Percentiles rank a stretch among this genome's conserved stretches.
These are phyloP conservation scores for Talaromyces sp. DNA, from an alignment of 2,329 filamentous ascomycete genomes.

Conservation along the genomic window DNA sequence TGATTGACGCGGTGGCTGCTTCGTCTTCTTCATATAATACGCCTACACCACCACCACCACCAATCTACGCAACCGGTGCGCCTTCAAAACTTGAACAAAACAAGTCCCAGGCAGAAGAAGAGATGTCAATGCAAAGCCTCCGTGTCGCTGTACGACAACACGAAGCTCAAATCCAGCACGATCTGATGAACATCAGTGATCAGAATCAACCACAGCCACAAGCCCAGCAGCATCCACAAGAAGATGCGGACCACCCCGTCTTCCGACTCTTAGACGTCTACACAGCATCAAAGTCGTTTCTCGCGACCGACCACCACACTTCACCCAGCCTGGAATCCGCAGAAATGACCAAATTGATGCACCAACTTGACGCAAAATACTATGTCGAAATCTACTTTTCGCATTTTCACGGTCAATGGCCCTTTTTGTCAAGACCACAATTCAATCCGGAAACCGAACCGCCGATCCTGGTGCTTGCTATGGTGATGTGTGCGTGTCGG, in stretches of 20 bases:
- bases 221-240: neutral
- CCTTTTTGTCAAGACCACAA: slow-evolving; percentile 27
- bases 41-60: neutral
- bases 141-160: slow-evolving; percentile 7
- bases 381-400: slow-evolving; percentile 28
- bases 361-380: slow-evolving; percentile 15
- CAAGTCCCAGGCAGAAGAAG: neutral
- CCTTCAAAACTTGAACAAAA: neutral
- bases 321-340: neutral
- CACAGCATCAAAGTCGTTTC: neutral
- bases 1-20: neutral
- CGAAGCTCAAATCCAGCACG: slow-evolving; percentile 12
- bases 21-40: neutral
- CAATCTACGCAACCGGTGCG: neutral
- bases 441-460: slow-evolving; percentile 25
- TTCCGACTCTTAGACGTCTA: neutral
- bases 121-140: slow-evolving; percentile 1
- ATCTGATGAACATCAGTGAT: neutral
- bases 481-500: slow-evolving; percentile 31
- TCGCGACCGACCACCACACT: neutral
- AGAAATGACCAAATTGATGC: neutral
- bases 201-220: too few species aligned
- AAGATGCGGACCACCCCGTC: neutral
- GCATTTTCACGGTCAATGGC: slow-evolving; percentile 29
- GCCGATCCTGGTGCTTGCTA: slow-evolving; percentile 29